Percentiles rank a stretch among this genome's conserved stretches.
Conservation (phyloP, 345 rosid species). For the Nasturtium officinale region DNA sequence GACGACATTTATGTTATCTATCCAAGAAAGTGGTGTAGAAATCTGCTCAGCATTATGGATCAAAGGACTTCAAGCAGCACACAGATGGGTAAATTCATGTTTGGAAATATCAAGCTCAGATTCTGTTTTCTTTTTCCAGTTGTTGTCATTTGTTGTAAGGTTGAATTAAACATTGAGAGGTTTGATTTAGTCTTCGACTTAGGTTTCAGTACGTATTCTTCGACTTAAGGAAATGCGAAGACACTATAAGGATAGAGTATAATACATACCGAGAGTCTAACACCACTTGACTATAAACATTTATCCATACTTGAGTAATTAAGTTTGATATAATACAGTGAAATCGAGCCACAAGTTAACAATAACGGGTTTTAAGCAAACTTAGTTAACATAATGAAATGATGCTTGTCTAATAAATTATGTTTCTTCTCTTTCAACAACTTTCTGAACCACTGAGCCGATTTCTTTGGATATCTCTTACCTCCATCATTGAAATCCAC, state of each 20-base stretch:
- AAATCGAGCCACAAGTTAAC: neutral
- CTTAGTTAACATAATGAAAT: neutral
- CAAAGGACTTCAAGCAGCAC: constrained; percentile 94
- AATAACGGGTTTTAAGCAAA: neutral
- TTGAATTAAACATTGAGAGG: neutral
- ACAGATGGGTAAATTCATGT: constrained; percentile 47
- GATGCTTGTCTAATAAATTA: too few species aligned
- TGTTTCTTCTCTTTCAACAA: neutral
- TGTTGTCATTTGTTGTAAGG: constrained; percentile 16
- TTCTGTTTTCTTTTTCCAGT: constrained; percentile 7
- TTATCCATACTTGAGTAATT: neutral
- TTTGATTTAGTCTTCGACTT: too few species aligned
- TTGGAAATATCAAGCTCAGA: neutral
- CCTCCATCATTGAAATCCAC: constrained; percentile 3
- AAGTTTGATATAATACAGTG: neutral
- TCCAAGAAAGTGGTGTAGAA: constrained; percentile 73
- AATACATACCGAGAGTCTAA: too few species aligned
- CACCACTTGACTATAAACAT: too few species aligned
- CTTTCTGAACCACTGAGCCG: neutral
- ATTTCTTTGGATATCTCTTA: constrained; percentile 8
- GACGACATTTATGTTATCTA: constrained; percentile 69
- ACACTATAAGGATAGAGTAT: too few species aligned
- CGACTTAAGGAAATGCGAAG: too few species aligned
- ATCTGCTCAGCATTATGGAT: constrained; percentile 69
- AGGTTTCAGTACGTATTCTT: too few species aligned